Evolutionary conservation across 1,139 yeast species (phyloP).

Genomic region (Hansenula sp.): DNA sequence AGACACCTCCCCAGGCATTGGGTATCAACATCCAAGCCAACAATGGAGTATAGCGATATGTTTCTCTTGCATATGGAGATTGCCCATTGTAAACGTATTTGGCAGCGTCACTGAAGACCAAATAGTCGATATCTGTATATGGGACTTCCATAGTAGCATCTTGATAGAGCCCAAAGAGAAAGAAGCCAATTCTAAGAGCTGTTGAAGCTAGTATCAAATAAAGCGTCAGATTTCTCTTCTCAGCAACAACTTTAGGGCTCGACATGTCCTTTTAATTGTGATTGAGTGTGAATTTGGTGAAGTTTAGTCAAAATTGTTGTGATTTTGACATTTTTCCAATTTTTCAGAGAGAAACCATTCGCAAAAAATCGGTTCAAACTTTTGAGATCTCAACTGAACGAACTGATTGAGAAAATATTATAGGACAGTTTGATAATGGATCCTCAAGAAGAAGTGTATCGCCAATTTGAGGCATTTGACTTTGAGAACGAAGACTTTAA

Average conservation of each 20-base stretch:
- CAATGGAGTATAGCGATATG: constrained; percentile 90
- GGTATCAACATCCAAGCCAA: constrained; percentile 82
- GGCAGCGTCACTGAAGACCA: constrained; percentile 92
- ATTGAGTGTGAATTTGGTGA: background rate
- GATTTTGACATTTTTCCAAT: too few relatives aligned
- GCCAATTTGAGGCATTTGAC: constrained; percentile 26
- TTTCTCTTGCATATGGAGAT: constrained; percentile 81
- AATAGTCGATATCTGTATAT: constrained; percentile 91
- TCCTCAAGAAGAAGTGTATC: constrained; percentile 17
- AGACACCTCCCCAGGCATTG: constrained; percentile 24
- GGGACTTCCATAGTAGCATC: constrained; percentile 75
- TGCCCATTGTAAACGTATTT: constrained; percentile 53
- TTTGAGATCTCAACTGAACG: too few relatives aligned
- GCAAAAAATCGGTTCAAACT: too few relatives aligned
- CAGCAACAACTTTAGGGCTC: background rate
- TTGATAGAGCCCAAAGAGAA: constrained; percentile 82
- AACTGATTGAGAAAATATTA: too few relatives aligned
- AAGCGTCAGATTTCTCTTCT: background rate
- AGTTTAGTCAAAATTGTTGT: too few relatives aligned
- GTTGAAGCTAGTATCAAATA: constrained; percentile 23
- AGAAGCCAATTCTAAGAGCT: constrained; percentile 56
- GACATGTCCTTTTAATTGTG: background rate
- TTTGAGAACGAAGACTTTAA: constrained; percentile 26
- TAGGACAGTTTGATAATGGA: too few relatives aligned
- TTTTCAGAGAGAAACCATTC: too few relatives aligned